These are phyloP conservation scores for Solanum hybrid DNA, from an alignment of 305 asterid species.

Conservation along the genomic window DNA sequence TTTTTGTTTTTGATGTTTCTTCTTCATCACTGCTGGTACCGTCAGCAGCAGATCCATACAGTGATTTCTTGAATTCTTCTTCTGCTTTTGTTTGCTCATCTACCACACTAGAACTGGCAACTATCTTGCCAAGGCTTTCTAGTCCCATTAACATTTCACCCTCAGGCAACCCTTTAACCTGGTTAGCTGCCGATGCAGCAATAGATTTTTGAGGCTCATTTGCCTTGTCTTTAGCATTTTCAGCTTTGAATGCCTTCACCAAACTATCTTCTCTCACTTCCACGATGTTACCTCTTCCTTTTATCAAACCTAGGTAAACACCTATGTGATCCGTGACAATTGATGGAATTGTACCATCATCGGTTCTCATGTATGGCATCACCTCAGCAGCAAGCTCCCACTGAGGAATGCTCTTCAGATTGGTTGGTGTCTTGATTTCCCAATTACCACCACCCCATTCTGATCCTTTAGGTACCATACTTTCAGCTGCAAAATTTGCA, in stretches of 20 bases:
- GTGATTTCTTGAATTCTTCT: slow-evolving; percentile 87
- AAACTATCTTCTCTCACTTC: slow-evolving; percentile 93
- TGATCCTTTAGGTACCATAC: slow-evolving; percentile 99
- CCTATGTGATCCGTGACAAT: slow-evolving; percentile 93
- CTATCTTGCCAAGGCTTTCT: slow-evolving; percentile 58
- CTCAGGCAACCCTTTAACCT: slow-evolving; percentile 33
- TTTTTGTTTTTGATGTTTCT: slow-evolving; percentile 67
- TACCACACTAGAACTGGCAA: slow-evolving; percentile 40
- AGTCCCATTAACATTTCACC: slow-evolving; percentile 71
- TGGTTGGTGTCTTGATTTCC: slow-evolving; percentile 91
- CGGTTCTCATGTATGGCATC: slow-evolving; percentile 98
- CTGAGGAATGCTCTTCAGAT: slow-evolving; percentile 93
- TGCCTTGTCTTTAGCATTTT: slow-evolving; percentile 39
- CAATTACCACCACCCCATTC: slow-evolving; percentile 99
- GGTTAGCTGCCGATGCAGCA: slow-evolving; percentile 36
- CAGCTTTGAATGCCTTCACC: slow-evolving; percentile 67
- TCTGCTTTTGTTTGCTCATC: slow-evolving; percentile 98
- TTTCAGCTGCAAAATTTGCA: slow-evolving; percentile 98
- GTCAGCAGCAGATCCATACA: slow-evolving; percentile 67
- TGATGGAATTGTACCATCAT: slow-evolving; percentile 93
- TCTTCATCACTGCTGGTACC: slow-evolving; percentile 99
- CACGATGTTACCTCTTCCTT: slow-evolving; percentile 92
- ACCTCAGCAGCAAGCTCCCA: slow-evolving; percentile 99
- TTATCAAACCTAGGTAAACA: slow-evolving; percentile 89
- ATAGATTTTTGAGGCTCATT: slow-evolving; percentile 45